Percentiles rank a stretch among this genome's conserved stretches.
phyloP scores from a whole-genome alignment of 495 filamentous ascomycete genomes.

The Neurospora hispaniola region DNA sequence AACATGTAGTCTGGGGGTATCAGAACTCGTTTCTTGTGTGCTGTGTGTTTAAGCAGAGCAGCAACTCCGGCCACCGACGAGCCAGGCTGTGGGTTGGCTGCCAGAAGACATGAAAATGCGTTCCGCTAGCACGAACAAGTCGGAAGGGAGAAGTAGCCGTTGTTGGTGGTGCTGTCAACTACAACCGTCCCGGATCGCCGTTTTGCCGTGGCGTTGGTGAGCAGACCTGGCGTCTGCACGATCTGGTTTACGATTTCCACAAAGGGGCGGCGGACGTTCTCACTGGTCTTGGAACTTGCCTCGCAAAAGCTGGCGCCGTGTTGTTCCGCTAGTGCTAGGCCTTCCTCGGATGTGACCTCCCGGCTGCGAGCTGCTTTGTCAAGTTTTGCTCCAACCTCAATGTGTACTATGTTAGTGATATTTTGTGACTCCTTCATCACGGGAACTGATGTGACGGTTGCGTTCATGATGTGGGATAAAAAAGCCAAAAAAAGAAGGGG shows the following conservation, averaged over 20 bases:
- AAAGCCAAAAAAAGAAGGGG: too few relatives aligned
- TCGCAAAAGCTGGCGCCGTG: slow-evolving; percentile 44
- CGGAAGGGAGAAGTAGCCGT: not conserved
- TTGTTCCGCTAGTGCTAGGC: slow-evolving; percentile 36
- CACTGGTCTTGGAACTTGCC: slow-evolving; percentile 43
- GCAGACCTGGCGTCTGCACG: slow-evolving; percentile 33
- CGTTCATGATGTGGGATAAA: too few relatives aligned
- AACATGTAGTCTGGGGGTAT: not conserved
- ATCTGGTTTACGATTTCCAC: slow-evolving; percentile 44
- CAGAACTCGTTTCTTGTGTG: not conserved
- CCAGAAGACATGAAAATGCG: not conserved
- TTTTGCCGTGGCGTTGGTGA: slow-evolving; percentile 20
- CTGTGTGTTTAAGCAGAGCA: not conserved
- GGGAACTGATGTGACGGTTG: too few relatives aligned
- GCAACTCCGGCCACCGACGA: not conserved
- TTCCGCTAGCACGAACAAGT: slow-evolving; percentile 14
- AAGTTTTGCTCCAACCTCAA: slow-evolving; percentile 43
- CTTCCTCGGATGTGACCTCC: slow-evolving; percentile 42
- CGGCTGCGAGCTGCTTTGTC: slow-evolving; percentile 36
- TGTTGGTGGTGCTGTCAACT: slow-evolving; percentile 1
- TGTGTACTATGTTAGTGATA: not conserved
- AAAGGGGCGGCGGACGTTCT: slow-evolving; percentile 44
- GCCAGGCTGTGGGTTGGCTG: not conserved
- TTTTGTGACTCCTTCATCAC: too few relatives aligned
- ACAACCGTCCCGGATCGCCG: slow-evolving; percentile 9